These are phyloP conservation scores for Ophiostoma himal-ulmi DNA, from an alignment of 2,329 filamentous ascomycete genomes.

Conservation along the genomic window DNA sequence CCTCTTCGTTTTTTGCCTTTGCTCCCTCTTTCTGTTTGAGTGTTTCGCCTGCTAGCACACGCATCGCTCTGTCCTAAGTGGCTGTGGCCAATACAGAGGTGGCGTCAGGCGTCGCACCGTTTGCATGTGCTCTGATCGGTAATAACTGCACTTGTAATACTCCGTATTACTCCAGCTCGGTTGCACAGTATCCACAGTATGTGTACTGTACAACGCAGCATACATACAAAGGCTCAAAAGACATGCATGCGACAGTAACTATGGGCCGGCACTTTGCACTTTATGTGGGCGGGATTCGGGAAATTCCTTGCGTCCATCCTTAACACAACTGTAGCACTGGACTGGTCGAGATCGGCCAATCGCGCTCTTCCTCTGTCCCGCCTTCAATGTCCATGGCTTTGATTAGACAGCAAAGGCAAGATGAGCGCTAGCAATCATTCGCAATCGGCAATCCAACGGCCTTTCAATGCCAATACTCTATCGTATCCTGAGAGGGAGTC, in stretches of 20 bases:
- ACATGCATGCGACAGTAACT: conserved; percentile 1
- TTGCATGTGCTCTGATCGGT: conserved; percentile 3
- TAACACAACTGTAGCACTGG: background rate
- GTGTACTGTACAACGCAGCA: background rate
- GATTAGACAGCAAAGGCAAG: too few species aligned
- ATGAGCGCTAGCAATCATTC: too few species aligned
- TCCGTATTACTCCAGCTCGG: background rate
- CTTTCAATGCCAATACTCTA: too few species aligned
- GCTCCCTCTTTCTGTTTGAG: background rate
- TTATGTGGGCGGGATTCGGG: background rate
- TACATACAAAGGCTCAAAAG: background rate
- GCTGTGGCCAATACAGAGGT: background rate
- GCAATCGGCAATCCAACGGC: too few species aligned
- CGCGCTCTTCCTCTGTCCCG: background rate
- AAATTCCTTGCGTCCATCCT: background rate
- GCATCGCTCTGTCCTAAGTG: conserved; percentile 3
- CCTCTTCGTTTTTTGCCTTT: background rate
- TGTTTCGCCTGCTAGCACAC: background rate
- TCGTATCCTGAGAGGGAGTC: too few species aligned
- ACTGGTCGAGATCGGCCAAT: background rate
- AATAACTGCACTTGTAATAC: too few species aligned
- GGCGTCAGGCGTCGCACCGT: background rate
- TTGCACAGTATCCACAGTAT: background rate
- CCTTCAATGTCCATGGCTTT: too few species aligned
- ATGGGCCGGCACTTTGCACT: background rate